A percentile compares a stretch with the other conserved stretches of the same genome.
Conservation (phyloP, 176 grass and related monocot species). For the Oryza glaberrima region DNA sequence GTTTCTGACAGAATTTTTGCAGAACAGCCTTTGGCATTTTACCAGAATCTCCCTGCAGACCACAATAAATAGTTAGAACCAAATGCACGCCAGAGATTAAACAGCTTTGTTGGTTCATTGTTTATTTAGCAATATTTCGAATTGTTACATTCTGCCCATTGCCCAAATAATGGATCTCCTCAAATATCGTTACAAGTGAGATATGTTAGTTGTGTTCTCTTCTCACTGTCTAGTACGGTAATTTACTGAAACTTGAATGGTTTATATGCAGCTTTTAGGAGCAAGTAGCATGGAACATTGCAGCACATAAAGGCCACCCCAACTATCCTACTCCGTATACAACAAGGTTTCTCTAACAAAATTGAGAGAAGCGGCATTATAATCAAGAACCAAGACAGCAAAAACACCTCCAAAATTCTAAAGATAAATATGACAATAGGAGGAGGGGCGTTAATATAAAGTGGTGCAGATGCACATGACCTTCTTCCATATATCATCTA, state of each 20-base stretch:
- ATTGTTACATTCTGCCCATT: background rate
- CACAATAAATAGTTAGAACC: constrained; percentile 31
- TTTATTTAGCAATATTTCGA: constrained; percentile 8
- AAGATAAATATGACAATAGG: background rate
- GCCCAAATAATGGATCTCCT: background rate
- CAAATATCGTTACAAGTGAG: background rate
- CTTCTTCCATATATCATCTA: constrained; percentile 99
- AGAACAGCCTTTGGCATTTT: constrained; percentile 85
- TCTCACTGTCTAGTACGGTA: background rate
- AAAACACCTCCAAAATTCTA: constrained; percentile 14
- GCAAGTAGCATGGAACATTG: background rate
- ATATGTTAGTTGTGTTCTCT: background rate
- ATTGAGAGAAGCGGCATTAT: no score
- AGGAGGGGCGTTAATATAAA: background rate
- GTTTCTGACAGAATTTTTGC: constrained; percentile 88
- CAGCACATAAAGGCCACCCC: no score
- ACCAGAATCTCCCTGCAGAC: constrained; percentile 66
- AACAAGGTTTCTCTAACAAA: no score
- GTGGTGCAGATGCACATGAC: constrained; percentile 39
- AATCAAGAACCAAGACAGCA: background rate
- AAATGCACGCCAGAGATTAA: constrained; percentile 36
- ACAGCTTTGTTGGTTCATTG: constrained; percentile 15
- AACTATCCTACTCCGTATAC: no score
- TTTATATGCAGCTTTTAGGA: constrained; percentile 13
- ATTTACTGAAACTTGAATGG: constrained; percentile 21